A percentile compares a stretch with the other conserved stretches of the same genome.
Evolutionary conservation across 108 stramenopile species (phyloP).

Genomic region (Skeletonema grethae): DNA sequence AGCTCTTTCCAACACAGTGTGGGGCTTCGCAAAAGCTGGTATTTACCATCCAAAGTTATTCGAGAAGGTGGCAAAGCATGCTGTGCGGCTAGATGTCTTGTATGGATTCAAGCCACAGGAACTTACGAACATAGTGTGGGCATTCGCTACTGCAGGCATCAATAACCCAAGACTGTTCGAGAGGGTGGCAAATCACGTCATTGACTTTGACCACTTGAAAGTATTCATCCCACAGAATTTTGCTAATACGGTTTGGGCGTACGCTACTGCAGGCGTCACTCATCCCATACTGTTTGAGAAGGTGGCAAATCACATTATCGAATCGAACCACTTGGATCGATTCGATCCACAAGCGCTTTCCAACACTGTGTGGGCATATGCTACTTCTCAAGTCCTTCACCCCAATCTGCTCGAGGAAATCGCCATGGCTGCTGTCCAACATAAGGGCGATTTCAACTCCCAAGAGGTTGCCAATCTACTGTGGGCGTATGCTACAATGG

Average conservation of each 20-base stretch:
- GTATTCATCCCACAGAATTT: conserved; percentile 9
- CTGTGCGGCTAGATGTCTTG: too few relatives aligned
- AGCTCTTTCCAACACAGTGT: conserved; percentile 15
- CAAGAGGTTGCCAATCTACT: conserved; percentile 48
- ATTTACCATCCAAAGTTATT: too few relatives aligned
- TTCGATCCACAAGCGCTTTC: not conserved
- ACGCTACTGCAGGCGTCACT: not conserved
- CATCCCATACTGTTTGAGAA: conserved; percentile 2
- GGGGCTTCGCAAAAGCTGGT: not conserved
- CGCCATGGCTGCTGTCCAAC: conserved; percentile 12
- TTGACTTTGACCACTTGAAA: too few relatives aligned
- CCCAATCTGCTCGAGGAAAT: conserved; percentile 1
- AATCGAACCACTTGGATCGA: not conserved
- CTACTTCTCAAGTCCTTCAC: not conserved
- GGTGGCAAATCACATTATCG: not conserved
- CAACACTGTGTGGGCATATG: conserved; percentile 5
- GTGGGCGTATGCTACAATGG: conserved; percentile 41
- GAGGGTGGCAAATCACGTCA: too few relatives aligned
- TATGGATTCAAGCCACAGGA: not conserved
- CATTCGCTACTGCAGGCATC: too few relatives aligned
- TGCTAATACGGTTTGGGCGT: conserved; percentile 45
- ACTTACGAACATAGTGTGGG: conserved; percentile 15
- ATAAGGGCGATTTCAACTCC: conserved; percentile 20
- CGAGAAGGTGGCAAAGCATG: too few relatives aligned
- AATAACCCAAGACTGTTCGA: too few relatives aligned